A percentile compares a stretch with the other conserved stretches of the same genome.
Evolutionary conservation across 179 eudicot species (phyloP).

Genomic region (Silene noctiflora): DNA sequence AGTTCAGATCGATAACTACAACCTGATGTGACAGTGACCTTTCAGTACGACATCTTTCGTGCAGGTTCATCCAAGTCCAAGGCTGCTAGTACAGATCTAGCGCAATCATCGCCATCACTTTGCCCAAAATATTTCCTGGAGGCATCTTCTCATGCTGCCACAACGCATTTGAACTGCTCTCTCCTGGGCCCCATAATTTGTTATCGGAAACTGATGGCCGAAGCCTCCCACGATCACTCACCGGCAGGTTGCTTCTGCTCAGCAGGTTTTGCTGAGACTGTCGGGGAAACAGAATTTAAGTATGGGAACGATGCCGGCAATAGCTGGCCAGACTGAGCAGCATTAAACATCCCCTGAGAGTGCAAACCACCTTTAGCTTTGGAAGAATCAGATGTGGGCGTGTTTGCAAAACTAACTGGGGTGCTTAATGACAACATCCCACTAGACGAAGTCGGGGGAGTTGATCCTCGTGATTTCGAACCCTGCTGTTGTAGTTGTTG

Average conservation of each 20-base stretch:
- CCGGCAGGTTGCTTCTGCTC: slow-evolving; percentile 97
- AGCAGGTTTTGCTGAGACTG: slow-evolving; percentile 64
- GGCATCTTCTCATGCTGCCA: too few relatives aligned
- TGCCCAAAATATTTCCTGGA: too few relatives aligned
- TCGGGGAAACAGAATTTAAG: slow-evolving; percentile 48
- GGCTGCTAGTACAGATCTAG: too few relatives aligned
- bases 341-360: slow-evolving; percentile 36
- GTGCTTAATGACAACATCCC: slow-evolving; percentile 31
- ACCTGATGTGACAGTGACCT: too few relatives aligned
- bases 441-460: slow-evolving; percentile 40
- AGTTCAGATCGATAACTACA: too few relatives aligned
- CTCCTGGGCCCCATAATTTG: too few relatives aligned
- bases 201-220: too few relatives aligned
- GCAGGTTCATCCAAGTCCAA: too few relatives aligned
- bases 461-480: slow-evolving; percentile 31
- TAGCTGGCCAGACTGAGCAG: slow-evolving; percentile 42
- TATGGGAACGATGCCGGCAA: slow-evolving; percentile 57
- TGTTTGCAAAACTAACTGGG: slow-evolving; percentile 30
- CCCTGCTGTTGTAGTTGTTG: slow-evolving; percentile 23
- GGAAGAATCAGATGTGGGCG: slow-evolving; percentile 54
- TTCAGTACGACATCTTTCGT: too few relatives aligned
- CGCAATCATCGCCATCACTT: too few relatives aligned
- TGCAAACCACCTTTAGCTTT: slow-evolving; percentile 65
- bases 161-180: too few relatives aligned
- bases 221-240: slow-evolving; percentile 21